Evolutionary conservation across 1,139 yeast species (phyloP).

Genomic region (Hyphopichia khmerensis): DNA sequence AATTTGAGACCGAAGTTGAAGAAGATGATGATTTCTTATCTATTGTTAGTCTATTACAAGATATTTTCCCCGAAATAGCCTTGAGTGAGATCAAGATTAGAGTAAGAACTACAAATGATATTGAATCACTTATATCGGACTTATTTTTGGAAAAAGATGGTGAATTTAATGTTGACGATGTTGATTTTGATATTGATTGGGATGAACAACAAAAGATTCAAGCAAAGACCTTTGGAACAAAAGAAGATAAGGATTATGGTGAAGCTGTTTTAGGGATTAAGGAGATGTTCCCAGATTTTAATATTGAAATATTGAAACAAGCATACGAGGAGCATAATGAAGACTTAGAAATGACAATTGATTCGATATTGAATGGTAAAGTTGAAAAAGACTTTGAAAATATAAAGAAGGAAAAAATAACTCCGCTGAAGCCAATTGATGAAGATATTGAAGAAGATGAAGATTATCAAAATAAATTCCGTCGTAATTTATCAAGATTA

Average conservation of each 20-base stretch:
- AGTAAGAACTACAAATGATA: conserved; percentile 17
- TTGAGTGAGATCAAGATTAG: conserved; percentile 26
- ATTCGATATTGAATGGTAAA: neutral
- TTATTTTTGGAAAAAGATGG: conserved; percentile 18
- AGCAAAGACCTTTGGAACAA: neutral
- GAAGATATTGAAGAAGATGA: neutral
- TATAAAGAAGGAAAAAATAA: neutral
- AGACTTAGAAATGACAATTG: conserved; percentile 15
- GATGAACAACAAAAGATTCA: conserved; percentile 1
- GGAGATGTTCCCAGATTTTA: conserved; percentile 24
- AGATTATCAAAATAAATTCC: neutral
- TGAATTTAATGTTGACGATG: conserved; percentile 4
- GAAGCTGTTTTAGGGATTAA: conserved; percentile 13
- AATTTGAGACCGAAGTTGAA: conserved; percentile 5
- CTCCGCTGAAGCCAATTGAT: neutral
- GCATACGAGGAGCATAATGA: conserved; percentile 15
- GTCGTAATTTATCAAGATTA: neutral
- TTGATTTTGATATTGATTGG: neutral
- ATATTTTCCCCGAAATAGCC: conserved; percentile 26
- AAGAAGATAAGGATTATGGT: conserved; percentile 5
- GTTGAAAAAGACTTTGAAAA: neutral
- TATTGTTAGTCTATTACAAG: conserved; percentile 23
- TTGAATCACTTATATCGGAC: conserved; percentile 21
- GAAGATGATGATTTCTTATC: conserved; percentile 14
- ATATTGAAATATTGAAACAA: conserved; percentile 12